Conservation (phyloP, 352 stramenopile genomes). For the Phytopythium ostracodes region DNA sequence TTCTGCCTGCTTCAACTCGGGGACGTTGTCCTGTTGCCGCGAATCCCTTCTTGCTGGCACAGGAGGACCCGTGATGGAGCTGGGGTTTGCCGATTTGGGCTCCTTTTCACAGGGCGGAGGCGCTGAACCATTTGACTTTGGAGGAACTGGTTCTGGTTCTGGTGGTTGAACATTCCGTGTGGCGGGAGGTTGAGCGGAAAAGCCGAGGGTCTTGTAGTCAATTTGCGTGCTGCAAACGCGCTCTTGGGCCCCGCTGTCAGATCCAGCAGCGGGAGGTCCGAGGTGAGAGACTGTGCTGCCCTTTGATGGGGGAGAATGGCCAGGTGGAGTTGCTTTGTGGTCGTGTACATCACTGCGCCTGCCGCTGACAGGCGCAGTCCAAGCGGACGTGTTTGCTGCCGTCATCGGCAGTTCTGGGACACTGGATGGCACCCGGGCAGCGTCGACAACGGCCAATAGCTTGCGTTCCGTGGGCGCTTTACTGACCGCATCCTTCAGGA, state of each 20-base stretch:
- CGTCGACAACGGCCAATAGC: constrained; percentile 7
- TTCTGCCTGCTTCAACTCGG: not conserved
- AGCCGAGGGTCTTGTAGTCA: constrained; percentile 3
- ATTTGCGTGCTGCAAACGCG: not conserved
- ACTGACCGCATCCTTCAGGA: constrained; percentile 48
- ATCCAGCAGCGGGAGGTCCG: not conserved
- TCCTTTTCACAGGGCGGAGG: not conserved
- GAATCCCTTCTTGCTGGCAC: not conserved
- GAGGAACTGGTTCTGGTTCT: not conserved
- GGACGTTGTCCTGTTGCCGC: not conserved
- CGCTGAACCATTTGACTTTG: not conserved
- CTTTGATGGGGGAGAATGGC: not conserved
- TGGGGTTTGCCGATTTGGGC: no score
- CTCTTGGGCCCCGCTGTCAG: not conserved
- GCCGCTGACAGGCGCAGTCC: not conserved
- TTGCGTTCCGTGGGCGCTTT: constrained; percentile 24
- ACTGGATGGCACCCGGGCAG: not conserved
- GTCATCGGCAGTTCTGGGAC: not conserved
- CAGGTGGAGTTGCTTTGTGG: not conserved
- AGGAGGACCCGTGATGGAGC: not conserved
- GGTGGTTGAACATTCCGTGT: not conserved
- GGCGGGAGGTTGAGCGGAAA: not conserved
- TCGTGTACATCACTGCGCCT: not conserved
- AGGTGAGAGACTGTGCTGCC: not conserved
- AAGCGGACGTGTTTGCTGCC: not conserved